These are phyloP conservation scores for Sedum album DNA, from an alignment of 164 flowering plant species.

Conservation along the genomic window DNA sequence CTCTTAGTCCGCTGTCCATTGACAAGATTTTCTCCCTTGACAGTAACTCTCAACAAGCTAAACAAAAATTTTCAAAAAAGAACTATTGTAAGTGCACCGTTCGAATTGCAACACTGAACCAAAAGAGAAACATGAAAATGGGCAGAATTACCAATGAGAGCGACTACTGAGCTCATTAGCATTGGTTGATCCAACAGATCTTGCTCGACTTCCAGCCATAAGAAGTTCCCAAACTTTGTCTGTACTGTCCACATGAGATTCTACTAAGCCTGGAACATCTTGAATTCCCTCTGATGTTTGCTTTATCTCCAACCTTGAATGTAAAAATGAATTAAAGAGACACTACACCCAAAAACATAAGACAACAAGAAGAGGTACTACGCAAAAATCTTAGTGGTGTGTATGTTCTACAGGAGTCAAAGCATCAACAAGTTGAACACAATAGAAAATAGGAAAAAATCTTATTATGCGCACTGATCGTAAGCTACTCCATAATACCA, in stretches of 20 bases:
- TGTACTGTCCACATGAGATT: constrained; percentile 48
- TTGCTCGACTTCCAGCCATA: constrained; percentile 48
- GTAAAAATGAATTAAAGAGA: not conserved
- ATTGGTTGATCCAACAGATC: constrained; percentile 88
- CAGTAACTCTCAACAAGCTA: constrained; percentile 72
- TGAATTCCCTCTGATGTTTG: constrained; percentile 78
- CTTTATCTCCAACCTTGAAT: constrained; percentile 69
- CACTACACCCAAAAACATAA: not conserved
- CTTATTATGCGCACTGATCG: not conserved
- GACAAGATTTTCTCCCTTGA: constrained; percentile 53
- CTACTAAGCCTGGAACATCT: constrained; percentile 77
- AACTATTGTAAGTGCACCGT: too few species aligned
- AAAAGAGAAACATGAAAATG: not conserved
- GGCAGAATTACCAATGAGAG: constrained; percentile 63
- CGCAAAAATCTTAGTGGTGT: too few species aligned
- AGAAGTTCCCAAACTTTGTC: constrained; percentile 79
- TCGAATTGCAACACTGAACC: not conserved
- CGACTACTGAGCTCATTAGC: constrained; percentile 92
- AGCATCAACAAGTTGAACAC: too few species aligned
- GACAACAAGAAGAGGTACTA: too few species aligned
- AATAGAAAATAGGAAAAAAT: not conserved
- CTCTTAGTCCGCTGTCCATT: constrained; percentile 63
- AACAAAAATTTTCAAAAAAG: constrained; percentile 6
- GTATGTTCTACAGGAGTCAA: not conserved
- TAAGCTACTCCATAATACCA: not conserved